Evolutionary conservation across 1,284 basidiomycete species (phyloP).

Genomic region (Puccinia horiana): DNA sequence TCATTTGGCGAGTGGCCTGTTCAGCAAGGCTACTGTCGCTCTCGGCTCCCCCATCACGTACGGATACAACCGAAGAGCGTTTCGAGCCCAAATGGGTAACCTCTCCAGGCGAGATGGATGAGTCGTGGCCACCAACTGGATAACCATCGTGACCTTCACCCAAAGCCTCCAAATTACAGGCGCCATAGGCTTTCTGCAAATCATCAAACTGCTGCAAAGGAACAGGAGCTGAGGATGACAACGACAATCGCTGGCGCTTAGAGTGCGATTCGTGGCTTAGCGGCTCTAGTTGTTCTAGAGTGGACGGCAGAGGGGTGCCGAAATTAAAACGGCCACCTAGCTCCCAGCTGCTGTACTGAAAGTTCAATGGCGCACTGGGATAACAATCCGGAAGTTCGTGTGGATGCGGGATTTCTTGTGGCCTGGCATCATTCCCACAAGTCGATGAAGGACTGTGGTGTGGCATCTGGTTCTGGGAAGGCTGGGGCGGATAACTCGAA

Average conservation of each 20-base stretch:
- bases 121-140: not conserved
- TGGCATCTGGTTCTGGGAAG: not conserved
- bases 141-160: not conserved
- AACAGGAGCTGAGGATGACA: not conserved
- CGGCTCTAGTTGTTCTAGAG: not conserved
- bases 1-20: not conserved
- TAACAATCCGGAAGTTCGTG: not conserved
- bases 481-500: not conserved
- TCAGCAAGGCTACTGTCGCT: conserved; percentile 1
- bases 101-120: not conserved
- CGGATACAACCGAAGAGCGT: not conserved
- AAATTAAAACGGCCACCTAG: not conserved
- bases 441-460: not conserved
- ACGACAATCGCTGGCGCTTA: conserved; percentile 18
- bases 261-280: conserved; percentile 14
- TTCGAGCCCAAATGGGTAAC: not conserved
- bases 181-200: conserved; percentile 5
- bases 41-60: not conserved
- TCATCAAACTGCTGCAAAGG: not conserved
- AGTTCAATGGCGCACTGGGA: conserved; percentile 1
- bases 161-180: not conserved
- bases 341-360: conserved; percentile 24
- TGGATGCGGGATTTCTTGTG: not conserved
- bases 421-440: not conserved
- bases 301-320: not conserved